Base-by-base conservation (phyloP, 768 basidiomycete species). In the Rhizopogon rudus region DNA sequence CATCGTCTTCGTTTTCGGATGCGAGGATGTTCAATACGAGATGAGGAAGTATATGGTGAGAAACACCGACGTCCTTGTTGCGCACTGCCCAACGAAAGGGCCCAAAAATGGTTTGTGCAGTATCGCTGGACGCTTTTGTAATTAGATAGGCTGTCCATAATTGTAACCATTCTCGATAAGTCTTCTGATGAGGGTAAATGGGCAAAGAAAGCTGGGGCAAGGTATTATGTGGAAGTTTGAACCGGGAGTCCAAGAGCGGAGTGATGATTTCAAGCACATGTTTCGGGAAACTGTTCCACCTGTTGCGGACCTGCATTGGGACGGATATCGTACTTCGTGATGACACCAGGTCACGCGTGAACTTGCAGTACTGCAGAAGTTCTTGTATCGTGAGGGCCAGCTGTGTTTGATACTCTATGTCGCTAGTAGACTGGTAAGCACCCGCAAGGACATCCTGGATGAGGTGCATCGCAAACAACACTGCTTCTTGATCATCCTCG, bases 151-250 rank as follows among this genome's bases (percentile, higher is more conserved):
- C 76, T 1, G 93, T 86, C 93, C 95, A 98, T 0, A 81, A 67
- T 60, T 96, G 93, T 35, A 98, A 81, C 97, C 97, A 99, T 69
- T 98, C 95, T 41, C 95, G 84, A 70, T 98, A 99, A 0, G 93
- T 96, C n/a, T 56, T 63, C 54, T 85, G 79, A 5, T 72, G 71
- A 1, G 82, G 78, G 71, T 98, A 99, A 54, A 98, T 84, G 2
- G 96, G 95, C 59, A 86, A 82, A 49, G 75, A 69, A 17, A 76
- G 66, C 3, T 73, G 61, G 10, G 73, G 73, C 2, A 70, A 63
- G 2, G 68, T 63, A 7, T 74, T 74, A 28, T 78, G 75, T 14
- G 76, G 75, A 14, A 86, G 71, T 4, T 78, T 77, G 65, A 83
- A 91, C 39, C 81, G 79, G 40, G 80, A 78, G 57, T 84, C 88